Conservation (phyloP, 768 basidiomycete genomes). For the Glaciozyma antarctica region DNA sequence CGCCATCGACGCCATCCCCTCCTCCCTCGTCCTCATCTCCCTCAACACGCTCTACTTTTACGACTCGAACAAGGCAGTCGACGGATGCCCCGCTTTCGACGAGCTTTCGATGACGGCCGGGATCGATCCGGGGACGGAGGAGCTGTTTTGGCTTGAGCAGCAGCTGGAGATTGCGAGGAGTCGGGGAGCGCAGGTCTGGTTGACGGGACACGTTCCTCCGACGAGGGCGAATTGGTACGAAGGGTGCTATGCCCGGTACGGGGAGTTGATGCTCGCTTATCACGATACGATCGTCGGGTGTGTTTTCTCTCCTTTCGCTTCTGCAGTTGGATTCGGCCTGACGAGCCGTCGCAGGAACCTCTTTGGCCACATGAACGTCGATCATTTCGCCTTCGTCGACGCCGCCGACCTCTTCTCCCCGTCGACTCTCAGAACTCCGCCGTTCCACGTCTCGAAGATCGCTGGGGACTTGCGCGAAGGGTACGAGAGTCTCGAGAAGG, state of each 20-base stretch:
- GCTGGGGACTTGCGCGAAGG: constrained; percentile 9
- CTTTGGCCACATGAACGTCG: constrained; percentile 26
- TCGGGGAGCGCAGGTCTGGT: constrained; percentile 57
- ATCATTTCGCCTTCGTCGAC: constrained; percentile 21
- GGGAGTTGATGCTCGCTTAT: constrained; percentile 58
- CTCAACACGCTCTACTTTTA: constrained; percentile 88
- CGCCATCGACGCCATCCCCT: constrained; percentile 66
- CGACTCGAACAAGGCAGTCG: constrained; percentile 36
- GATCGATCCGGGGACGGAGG: constrained; percentile 70
- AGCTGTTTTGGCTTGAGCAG: constrained; percentile 84
- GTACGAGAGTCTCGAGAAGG: constrained; percentile 13
- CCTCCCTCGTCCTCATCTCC: constrained; percentile 61
- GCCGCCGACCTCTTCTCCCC: background rate
- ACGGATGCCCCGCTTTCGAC: constrained; percentile 37
- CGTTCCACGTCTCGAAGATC: background rate
- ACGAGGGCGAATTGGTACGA: constrained; percentile 63
- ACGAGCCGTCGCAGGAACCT: constrained; percentile 2
- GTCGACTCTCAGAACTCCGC: background rate
- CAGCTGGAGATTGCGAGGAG: constrained; percentile 61
- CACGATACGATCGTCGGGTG: constrained; percentile 75
- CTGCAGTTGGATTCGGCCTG: background rate
- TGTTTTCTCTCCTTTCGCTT: background rate
- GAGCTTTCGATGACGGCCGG: constrained; percentile 33
- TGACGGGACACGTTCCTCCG: constrained; percentile 73
- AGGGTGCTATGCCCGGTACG: constrained; percentile 22